Evolutionary conservation across 2,329 filamentous ascomycete species (phyloP).

Genomic region (Juglanconis oblonga): DNA sequence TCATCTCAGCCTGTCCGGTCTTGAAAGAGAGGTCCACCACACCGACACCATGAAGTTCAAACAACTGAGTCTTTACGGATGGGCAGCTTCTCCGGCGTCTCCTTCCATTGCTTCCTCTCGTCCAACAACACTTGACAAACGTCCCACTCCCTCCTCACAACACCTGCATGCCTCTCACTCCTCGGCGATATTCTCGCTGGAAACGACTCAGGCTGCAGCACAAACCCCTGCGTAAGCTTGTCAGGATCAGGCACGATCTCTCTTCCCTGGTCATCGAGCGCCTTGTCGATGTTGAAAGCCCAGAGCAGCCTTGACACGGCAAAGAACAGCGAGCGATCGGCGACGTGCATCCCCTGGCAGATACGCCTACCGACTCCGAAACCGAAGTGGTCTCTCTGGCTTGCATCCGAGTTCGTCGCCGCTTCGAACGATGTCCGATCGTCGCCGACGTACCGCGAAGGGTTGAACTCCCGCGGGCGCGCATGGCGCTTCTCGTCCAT

Average conservation of each 20-base stretch:
- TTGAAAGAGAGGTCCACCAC: no score
- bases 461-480: slow-evolving; percentile 41
- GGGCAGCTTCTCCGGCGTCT: slow-evolving; percentile 9
- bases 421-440: slow-evolving; percentile 24
- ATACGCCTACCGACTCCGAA: slow-evolving; percentile 56
- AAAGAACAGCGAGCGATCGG: slow-evolving; percentile 46
- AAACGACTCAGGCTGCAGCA: slow-evolving; percentile 11
- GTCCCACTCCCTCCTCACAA: slow-evolving; percentile 8
- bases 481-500: slow-evolving; percentile 41
- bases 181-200: slow-evolving; percentile 7
- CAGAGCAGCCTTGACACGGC: slow-evolving; percentile 46
- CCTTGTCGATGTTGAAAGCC: slow-evolving; percentile 33
- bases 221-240: neutral
- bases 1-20: no score
- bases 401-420: slow-evolving; percentile 27
- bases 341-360: slow-evolving; percentile 57
- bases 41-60: no score
- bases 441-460: slow-evolving; percentile 32
- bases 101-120: slow-evolving; percentile 13
- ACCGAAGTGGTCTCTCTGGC: slow-evolving; percentile 48
- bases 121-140: slow-evolving; percentile 12
- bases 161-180: slow-evolving; percentile 1
- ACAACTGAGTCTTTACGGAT: neutral
- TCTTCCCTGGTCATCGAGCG: neutral
- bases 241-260: slow-evolving; percentile 9